Base-by-base conservation (phyloP, 768 basidiomycete genomes). In the Imleria badia region DNA sequence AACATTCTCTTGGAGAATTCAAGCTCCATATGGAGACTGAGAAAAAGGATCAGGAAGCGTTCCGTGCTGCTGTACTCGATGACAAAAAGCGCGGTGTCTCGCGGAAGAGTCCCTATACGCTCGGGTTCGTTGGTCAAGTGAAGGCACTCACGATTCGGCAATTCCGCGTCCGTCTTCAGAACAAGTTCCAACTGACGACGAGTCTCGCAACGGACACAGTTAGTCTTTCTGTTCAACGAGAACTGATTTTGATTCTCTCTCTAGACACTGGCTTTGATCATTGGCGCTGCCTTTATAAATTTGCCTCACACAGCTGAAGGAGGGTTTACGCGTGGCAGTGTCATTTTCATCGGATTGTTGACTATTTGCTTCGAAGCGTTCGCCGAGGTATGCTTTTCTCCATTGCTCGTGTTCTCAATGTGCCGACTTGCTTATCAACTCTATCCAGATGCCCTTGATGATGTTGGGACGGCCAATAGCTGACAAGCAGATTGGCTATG, bases 281-380 rank as follows among this genome's bases (percentile, higher is more conserved):
- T 89, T 60, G 92, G 92, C 34, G 84, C 79, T 9, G 82, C 86
- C 9, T 96, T 83, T 75, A 83, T 85, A 63, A 82, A 87, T 45
- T 79, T 88, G 45, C 89, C 91, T 2, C 63, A 78, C 14, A 86
- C 87, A 0, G 82, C 93, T 7, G 78, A 80, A 39, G 94, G 94
- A 31, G 90, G 87, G 0, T 97, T 97, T 73, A 93, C 92, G 23
- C 83, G 93, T 58, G 91, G 91, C 43, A 79, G 89, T 71, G 83
- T 93, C 30, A 81, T 95, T 48, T 94, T 94, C 67, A 71, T 78
- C 36, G 83, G 83, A 15, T 69, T 91, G 54, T 69, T 94, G 41
- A 81, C 84, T 0, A 84, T 83, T 43, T 81, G 81, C 65, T 74
- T 91, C 49, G 85, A 89, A 61, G 87, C 87, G 0, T 90, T 89